Evolutionary conservation across 495 filamentous ascomycete species (phyloP), one percentile per base, ranked within the genome.

Genomic region (Parathielavia appendiculata): DNA sequence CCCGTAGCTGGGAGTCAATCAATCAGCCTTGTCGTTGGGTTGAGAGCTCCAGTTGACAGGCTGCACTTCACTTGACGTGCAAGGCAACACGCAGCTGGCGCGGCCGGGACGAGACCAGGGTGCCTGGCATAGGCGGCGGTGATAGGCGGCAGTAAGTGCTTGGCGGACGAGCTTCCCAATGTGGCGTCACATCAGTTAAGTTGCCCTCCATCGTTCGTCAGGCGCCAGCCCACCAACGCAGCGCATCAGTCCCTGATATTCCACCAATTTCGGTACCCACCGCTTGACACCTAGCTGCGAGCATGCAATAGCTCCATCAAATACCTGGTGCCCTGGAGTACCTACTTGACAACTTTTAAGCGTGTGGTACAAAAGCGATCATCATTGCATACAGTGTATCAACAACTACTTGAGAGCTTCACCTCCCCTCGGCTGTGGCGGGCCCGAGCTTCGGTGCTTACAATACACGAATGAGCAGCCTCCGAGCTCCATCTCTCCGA

Each of bases 81-180:
- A 73, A 73, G 71, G 71, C 71, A 73, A 72, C 68, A 71, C 69
- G 62, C 66, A 69, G 70, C 67, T 73, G 71, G 69, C 71, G 71
- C 68, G 71, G 69, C 68, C 40, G 32, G 55, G 60, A 30, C 46
- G 61, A 12, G 54, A 39, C 61, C 45, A 52, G 64, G 57, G 55
- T 51, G 26, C 54, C 53, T 36, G 54, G 47, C 51, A 50, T 54
- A 39, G 32, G 59, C 61, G 61, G 65, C 67, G 65, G 66, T 63
- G 63, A 48, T 12, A 32, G 11, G 49, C 45, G 64, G 66, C 64
- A 56, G 36, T 57, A 68, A 61, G 7, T 6, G 19, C 16, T 34
- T 41, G 20, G 49, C 52, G 39, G 40, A 26, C 47, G 63, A 16
- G 58, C 46, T 56, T 61, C 36, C 41, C 56, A 13, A n/a, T 17